Percentiles rank a stretch among this genome's conserved stretches.
These are phyloP conservation scores for Luffa aegyptiaca DNA, from an alignment of 306 rosid species.

Conservation along the genomic window DNA sequence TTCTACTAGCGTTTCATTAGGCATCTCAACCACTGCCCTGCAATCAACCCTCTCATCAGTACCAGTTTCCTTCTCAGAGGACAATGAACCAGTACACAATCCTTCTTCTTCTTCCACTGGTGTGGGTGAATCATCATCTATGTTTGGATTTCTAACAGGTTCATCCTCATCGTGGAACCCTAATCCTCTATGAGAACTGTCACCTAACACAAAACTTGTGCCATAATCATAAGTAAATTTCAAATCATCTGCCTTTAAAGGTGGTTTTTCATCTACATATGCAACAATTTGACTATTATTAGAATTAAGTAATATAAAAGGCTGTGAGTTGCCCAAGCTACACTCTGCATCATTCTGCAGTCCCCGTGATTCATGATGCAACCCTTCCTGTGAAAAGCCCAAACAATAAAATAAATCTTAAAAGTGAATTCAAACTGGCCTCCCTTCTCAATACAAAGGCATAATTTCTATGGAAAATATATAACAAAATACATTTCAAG, in stretches of 20 bases:
- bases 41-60: conserved; percentile 22
- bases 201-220: conserved; percentile 67
- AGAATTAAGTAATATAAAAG: conserved; percentile 40
- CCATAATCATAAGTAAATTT: conserved; percentile 46
- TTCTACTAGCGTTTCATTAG: conserved; percentile 28
- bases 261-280: conserved; percentile 42
- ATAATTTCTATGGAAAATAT: background rate
- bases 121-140: conserved; percentile 25
- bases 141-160: conserved; percentile 25
- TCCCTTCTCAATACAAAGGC: background rate
- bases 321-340: conserved; percentile 22
- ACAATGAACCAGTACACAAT: conserved; percentile 28
- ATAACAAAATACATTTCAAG: background rate
- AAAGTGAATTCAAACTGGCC: background rate
- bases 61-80: conserved; percentile 36
- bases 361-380: conserved; percentile 8
- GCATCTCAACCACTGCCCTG: conserved; percentile 27
- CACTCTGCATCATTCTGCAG: conserved; percentile 18
- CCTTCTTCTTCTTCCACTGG: conserved; percentile 34
- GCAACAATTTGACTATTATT: conserved; percentile 30
- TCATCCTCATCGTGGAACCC: conserved; percentile 62
- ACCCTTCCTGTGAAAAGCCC: conserved; percentile 36
- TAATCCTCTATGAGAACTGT: conserved; percentile 59
- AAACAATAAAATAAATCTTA: conserved; percentile 6
- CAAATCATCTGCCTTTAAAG: conserved; percentile 28